These are phyloP conservation scores for Pseudopediastrum boryanum DNA, from an alignment of 139 green algal genomes.

Conservation along the genomic window DNA sequence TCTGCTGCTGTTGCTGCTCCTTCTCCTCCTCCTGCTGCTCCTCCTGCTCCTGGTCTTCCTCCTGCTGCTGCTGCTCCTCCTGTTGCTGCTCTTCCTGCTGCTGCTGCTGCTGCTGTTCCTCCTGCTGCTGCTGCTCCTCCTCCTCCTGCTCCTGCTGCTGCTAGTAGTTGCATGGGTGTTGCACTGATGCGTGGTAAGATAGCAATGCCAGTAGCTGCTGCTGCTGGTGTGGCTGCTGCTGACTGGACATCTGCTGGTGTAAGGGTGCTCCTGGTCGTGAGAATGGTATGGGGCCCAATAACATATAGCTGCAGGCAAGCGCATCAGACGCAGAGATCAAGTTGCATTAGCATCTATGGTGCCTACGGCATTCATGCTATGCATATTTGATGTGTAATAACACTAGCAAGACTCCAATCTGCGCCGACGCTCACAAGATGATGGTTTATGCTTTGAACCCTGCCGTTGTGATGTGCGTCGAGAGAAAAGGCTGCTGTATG, in stretches of 20 bases:
- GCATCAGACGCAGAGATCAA: neutral
- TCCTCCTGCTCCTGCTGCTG: neutral
- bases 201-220: neutral
- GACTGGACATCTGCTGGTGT: too few species aligned
- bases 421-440: too few species aligned
- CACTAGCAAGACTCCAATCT: too few species aligned
- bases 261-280: too few species aligned
- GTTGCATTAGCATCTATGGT: neutral
- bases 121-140: neutral
- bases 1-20: constrained; percentile 4
- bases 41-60: neutral
- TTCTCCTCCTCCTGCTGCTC: neutral
- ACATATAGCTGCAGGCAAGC: neutral
- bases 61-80: neutral
- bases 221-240: neutral
- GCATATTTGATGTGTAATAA: too few species aligned
- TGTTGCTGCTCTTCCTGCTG: too few species aligned
- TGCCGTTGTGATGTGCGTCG: too few species aligned
- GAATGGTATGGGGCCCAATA: too few species aligned
- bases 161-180: neutral
- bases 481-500: too few species aligned
- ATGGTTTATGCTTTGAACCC: too few species aligned
- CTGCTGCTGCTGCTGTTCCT: neutral
- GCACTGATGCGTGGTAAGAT: neutral
- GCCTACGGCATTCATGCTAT: too few species aligned